phyloP scores from a whole-genome alignment of 306 rosid species.

The Dryas alaskensis region DNA sequence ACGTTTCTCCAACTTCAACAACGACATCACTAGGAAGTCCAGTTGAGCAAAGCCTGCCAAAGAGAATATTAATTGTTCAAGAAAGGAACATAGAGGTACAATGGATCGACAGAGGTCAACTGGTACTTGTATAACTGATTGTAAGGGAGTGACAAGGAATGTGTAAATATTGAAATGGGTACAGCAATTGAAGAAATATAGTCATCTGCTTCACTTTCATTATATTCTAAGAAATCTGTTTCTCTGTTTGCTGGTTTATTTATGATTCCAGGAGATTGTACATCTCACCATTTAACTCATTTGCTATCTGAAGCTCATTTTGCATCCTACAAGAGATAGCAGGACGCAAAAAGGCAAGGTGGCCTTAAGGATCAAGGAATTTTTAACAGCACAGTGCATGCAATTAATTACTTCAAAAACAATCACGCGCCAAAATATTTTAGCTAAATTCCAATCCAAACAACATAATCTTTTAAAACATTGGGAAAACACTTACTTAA shows the following conservation, averaged over 20 bases:
- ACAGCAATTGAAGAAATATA: background rate
- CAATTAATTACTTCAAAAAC: too few species aligned
- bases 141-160: background rate
- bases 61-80: conserved; percentile 3
- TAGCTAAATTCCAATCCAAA: too few species aligned
- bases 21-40: conserved; percentile 81
- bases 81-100: conserved; percentile 1
- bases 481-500: too few species aligned
- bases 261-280: background rate
- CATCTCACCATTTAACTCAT: background rate
- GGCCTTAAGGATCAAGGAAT: too few species aligned
- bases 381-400: too few species aligned
- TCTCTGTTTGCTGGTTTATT: too few species aligned
- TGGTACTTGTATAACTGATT: background rate
- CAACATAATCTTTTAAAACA: too few species aligned
- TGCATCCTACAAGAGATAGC: background rate
- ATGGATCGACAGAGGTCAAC: background rate
- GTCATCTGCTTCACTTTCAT: background rate
- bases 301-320: background rate
- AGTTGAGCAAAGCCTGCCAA: conserved; percentile 73
- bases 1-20: conserved; percentile 70
- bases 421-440: too few species aligned
- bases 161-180: background rate
- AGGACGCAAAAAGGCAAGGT: too few species aligned
- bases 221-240: background rate